Base-by-base conservation (phyloP, 2,329 filamentous ascomycete genomes). In the Macrophomina phaseolina region DNA sequence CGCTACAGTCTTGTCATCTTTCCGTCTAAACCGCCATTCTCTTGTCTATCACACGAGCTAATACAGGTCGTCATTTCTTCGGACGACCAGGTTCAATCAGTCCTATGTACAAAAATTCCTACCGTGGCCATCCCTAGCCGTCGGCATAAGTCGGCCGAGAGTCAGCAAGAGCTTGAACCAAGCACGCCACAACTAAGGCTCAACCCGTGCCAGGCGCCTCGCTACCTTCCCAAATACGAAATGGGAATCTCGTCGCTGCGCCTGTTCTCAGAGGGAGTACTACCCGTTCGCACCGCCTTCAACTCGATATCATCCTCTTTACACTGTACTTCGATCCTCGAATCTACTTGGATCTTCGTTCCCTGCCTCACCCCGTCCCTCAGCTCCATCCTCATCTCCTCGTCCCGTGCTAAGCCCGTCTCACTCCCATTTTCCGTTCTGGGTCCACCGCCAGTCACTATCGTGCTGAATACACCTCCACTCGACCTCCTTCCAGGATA, bases 371-470 rank as follows among this genome's bases (percentile, higher is more conserved):
- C 42, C n/a, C 46, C 46, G 6, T 36, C 51, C 51, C 14, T n/a
- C 51, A 53, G 8, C 51, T 53, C 51, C 51, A 53, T 14, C 11
- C 49, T 30, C 51, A 34, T 53, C 51, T 36, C 51, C 51, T 53
- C 51, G 11, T 53, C 49, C 6, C 28, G 28, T 30, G 5, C 49
- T 0, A 53, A 18, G 30, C 51, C 51, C 1, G 14, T n/a, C 51
- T 53, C 51, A 7, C 51, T 53, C 51, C 51, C 51, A 28, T 28
- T 14, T 40, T 14, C 38, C 38, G 38, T 40, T 3, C 38, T 40
- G 14, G 14, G 11, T 4, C 51, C 30, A 12, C 5, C 32, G 4
- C 8, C 51, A 28, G 51, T 32, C 30, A 11, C 30, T 12, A 34
- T 7, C 30, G 51, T 36, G 51, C 51, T 53, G 51, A 53, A 53